These are phyloP conservation scores for Trematosphaeria pertusa DNA, from an alignment of 2,329 filamentous ascomycete genomes.

Conservation along the genomic window DNA sequence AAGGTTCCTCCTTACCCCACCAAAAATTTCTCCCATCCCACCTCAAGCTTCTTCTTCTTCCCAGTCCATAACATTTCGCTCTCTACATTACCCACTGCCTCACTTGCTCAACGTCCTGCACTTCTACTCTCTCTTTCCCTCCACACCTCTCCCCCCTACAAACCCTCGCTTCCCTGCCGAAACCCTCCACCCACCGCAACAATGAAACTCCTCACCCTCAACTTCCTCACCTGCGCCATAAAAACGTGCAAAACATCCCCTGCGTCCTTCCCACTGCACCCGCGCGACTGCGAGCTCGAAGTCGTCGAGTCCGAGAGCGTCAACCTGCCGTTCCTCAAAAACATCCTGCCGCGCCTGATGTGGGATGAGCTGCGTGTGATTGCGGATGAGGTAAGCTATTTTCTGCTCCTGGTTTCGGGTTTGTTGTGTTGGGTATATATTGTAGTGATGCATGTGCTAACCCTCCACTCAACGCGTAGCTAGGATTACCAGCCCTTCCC, in stretches of 20 bases:
- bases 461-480: too few relatives aligned
- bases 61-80: too few relatives aligned
- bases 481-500: slow-evolving; percentile 79
- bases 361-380: slow-evolving; percentile 82
- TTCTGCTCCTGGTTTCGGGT: neutral
- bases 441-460: too few relatives aligned
- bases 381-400: slow-evolving; percentile 70
- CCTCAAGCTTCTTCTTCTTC: neutral
- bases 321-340: slow-evolving; percentile 80
- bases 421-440: too few relatives aligned
- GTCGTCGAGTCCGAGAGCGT: slow-evolving; percentile 82
- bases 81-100: too few relatives aligned
- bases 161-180: too few relatives aligned
- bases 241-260: slow-evolving; percentile 89
- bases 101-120: too few relatives aligned
- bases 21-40: slow-evolving; percentile 13
- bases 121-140: too few relatives aligned
- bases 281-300: slow-evolving; percentile 88
- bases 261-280: slow-evolving; percentile 87
- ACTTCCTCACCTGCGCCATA: slow-evolving; percentile 95
- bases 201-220: slow-evolving; percentile 96
- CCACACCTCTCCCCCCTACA: too few relatives aligned
- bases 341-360: slow-evolving; percentile 85
- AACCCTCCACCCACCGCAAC: too few relatives aligned
- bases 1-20: slow-evolving; percentile 12